Base-by-base conservation (phyloP, 192 early-diverging fungal genomes). In the Rhizophagus prolifer region DNA sequence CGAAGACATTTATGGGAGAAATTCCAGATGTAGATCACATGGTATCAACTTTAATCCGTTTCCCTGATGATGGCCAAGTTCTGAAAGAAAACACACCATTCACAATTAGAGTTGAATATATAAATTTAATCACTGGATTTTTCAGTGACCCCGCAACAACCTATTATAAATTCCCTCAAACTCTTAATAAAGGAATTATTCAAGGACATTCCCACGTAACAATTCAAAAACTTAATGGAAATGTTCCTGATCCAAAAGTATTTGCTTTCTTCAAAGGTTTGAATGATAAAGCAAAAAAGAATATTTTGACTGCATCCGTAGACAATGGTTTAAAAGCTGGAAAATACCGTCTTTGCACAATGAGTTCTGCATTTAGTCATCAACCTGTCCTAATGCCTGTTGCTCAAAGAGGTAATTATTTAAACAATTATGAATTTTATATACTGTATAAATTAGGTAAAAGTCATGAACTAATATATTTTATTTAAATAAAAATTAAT, bases 241-340 rank as follows among this genome's bases (percentile, higher is more conserved):
- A 9, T 7, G 13, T 14, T 38, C 72, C 72, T 13, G 59, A 73
- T 59, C 1, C 72, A 34, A 12, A 0, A 30, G 5, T 60, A 3
- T 60, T 60, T 19, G 54, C 28, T 60, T 73, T 73, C 58, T 73
- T 73, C 72, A 73, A 73, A 25, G 72, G 72, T 50, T 58, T 60
- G 26, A 60, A 73, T 34, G 13, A 60, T 0, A 16, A 28, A 0
- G 30, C 58, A 12, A 9, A 60, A 0, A 23, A 34, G 23, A 19
- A 21, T 8, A 31, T 31, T 25, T 36, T 60, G 21, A 0, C 13
- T 6, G 25, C 9, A 21, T 1, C 6, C 6, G 30, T 60, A 58
- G 71, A 50, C 2, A 50, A 50, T 3, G 47, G 47, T 50, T 19
- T 50, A 16, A 14, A 14, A 38, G 36, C 36, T 38, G 36, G 36